Evolutionary conservation across 78 protist species (phyloP).

Genomic region (Dictyostelium capitatum): DNA sequence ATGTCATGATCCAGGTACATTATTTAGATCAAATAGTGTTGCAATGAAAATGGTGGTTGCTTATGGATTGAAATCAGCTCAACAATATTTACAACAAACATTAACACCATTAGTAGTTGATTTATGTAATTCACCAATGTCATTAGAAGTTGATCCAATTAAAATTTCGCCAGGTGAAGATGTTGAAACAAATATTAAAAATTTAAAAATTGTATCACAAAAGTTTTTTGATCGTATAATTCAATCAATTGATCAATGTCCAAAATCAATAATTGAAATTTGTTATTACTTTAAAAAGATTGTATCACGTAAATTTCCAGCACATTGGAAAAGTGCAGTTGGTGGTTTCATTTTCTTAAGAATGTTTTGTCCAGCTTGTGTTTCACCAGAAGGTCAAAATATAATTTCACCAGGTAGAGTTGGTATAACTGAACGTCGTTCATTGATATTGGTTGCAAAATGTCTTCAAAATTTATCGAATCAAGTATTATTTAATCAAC

Average conservation of each 20-base stretch:
- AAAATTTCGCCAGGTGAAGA: slow-evolving; percentile 55
- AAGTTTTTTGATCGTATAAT: slow-evolving; percentile 78
- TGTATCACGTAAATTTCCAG: slow-evolving; percentile 47
- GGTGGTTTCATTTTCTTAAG: slow-evolving; percentile 74
- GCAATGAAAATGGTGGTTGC: slow-evolving; percentile 83
- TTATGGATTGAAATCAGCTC: slow-evolving; percentile 62
- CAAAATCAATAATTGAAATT: slow-evolving; percentile 54
- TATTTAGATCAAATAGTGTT: slow-evolving; percentile 54
- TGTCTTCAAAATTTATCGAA: slow-evolving; percentile 77
- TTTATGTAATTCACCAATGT: slow-evolving; percentile 50
- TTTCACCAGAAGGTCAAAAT: slow-evolving; percentile 68
- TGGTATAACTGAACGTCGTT: slow-evolving; percentile 72
- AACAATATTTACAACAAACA: slow-evolving; percentile 61
- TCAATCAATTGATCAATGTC: slow-evolving; percentile 65
- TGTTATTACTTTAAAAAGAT: slow-evolving; percentile 78
- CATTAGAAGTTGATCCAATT: slow-evolving; percentile 63
- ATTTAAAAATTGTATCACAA: slow-evolving; percentile 33
- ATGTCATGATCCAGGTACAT: slow-evolving; percentile 78
- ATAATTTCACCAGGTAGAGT: slow-evolving; percentile 65
- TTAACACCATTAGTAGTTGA: slow-evolving; percentile 69
- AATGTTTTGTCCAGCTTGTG: slow-evolving; percentile 75
- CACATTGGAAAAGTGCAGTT: slow-evolving; percentile 63
- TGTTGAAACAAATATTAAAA: slow-evolving; percentile 19
- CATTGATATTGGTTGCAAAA: slow-evolving; percentile 60
- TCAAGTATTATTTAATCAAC: slow-evolving; percentile 70